Base-by-base conservation (phyloP, 371 early-diverging fungal genomes). In the Rhizopus sp. region DNA sequence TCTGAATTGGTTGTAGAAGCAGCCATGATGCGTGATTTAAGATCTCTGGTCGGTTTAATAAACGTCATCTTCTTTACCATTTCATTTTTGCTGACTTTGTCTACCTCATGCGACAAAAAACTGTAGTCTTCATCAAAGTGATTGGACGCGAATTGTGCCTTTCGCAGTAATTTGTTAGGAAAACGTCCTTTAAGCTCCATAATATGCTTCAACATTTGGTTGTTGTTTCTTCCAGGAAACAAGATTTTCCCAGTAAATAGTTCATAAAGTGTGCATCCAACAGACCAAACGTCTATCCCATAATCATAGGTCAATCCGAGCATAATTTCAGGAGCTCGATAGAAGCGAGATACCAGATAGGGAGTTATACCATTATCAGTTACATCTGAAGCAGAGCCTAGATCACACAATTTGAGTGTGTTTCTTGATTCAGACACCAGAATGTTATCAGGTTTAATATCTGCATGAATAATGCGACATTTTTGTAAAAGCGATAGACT, bases 271-370 rank as follows among this genome's bases (percentile, higher is more conserved):
- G 99, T 94, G 70, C 94, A 96, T 4, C 94, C 99, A n/a, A 96
- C 86, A 13, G 98, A 95, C 99, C 99, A 99, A 58, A 99, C 89
- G 69, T 99, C 98, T 50, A 97, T 77, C 2, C 91, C 88, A 38
- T 77, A 81, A 68, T 93, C 93, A 63, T 95, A 95, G 0, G 91
- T 79, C 29, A 94, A 63, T 0, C 97, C 97, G n/a, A 98, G 72
- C 45, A 97, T 97, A 62, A 99, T 90, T 78, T 99, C 99, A 3
- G 99, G 99, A 0, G 99, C 92, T 38, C 99, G 90, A 68, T 99
- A 99, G 81, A 97, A 99, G 47, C 99, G 85, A 50, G 95, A 95
- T 35, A 96, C 95, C 3, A 99, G 80, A 61, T 97, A 97, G 4
- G 96, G 96, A 12, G 97, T 97, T 46, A 95, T 91, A 42, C 94